Evolutionary conservation across 306 rosid genomes (phyloP), one percentile per base, ranked within the genome.

Genomic region (Ochetophila trinervis): DNA sequence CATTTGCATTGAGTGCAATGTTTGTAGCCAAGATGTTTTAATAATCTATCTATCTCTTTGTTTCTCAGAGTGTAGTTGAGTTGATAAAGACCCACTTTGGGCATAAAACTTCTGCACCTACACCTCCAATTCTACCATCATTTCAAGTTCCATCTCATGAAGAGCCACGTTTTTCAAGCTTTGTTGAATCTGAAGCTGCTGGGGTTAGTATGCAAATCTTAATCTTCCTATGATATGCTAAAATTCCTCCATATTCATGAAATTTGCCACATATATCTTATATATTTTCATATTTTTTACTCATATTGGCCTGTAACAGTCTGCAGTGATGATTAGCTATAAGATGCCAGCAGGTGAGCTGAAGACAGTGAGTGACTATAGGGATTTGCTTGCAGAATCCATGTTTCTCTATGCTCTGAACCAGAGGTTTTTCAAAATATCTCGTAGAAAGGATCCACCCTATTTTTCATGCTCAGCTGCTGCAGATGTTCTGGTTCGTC

Each of bases 321-420:
- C 98, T 62, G 95, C 96, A 68, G 98, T 92, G 69, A 87, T 92
- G 90, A 83, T 92, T 71, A 89, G 98, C 82, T 92, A 89, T 82
- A 92, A 92, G 86, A 79, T 81, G 87, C 83, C 80, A 65, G 88
- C 63, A 18, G 87, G 75, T 70, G 89, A 84, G 72, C 86, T 92
- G 76, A 89, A 84, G 75, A 87, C 93, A 48, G 98, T 84, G 66
- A 85, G 84, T 79, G 98, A 86, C 88, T 92, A 85, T 82, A 83
- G 85, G 66, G 86, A 79, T 76, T 78, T 87, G 72, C 96, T 92
- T 64, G 89, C 90, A 16, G 98, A 92, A 62, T 92, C 98, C 78
- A 92, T 89, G 98, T 92, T 92, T 78, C 87, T 85, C 44, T 78
- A 84, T 60, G 95, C 98, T 15, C 72, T 92, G 73, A 89, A 88